Percentiles rank a stretch among this genome's conserved stretches.
Conservation (phyloP, 805 yeast species). For the Nakazawaea laoshanensis region DNA sequence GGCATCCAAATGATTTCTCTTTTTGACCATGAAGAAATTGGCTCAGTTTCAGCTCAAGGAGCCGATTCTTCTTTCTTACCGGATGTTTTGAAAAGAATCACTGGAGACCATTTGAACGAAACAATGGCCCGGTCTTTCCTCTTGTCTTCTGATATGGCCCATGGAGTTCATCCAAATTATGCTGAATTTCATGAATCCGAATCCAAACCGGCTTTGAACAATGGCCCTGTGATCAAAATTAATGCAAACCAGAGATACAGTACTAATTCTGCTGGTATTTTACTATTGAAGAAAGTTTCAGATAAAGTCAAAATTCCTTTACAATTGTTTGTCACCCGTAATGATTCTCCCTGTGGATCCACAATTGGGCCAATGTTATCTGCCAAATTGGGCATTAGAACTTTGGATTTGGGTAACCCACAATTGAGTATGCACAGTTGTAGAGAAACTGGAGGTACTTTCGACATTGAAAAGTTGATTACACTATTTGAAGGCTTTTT, state of each 20-base stretch:
- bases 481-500: constrained; percentile 58
- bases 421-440: constrained; percentile 91
- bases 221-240: constrained; percentile 88
- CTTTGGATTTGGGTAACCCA: constrained; percentile 87
- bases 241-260: constrained; percentile 95
- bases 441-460: constrained; percentile 83
- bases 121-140: constrained; percentile 74
- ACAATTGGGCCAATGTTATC: constrained; percentile 94
- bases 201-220: constrained; percentile 75
- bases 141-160: constrained; percentile 93
- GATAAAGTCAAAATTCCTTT: constrained; percentile 64
- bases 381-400: constrained; percentile 77
- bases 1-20: constrained; percentile 71
- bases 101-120: constrained; percentile 41
- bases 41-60: constrained; percentile 92
- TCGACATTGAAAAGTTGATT: constrained; percentile 59
- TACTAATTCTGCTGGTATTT: constrained; percentile 87
- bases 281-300: constrained; percentile 67
- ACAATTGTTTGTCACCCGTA: constrained; percentile 88
- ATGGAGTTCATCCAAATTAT: constrained; percentile 94
- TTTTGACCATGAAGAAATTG: constrained; percentile 95
- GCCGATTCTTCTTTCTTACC: constrained; percentile 91
- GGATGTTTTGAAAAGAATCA: constrained; percentile 62
- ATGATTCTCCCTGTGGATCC: constrained; percentile 91
- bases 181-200: constrained; percentile 61